Base-by-base conservation (phyloP, 345 rosid species). In the Acer campestre region DNA sequence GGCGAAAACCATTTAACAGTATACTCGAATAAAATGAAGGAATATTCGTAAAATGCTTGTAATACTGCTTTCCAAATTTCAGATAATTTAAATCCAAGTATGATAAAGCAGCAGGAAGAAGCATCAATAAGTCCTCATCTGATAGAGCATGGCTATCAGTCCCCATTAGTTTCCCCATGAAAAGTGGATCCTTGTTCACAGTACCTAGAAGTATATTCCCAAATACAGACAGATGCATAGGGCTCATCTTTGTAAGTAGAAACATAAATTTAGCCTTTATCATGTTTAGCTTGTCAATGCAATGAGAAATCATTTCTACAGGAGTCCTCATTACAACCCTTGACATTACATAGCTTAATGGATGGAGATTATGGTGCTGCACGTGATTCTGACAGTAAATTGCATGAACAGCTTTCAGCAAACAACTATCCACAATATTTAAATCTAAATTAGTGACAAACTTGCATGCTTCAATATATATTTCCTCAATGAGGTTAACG, bases 211-310 rank as follows among this genome's bases (percentile, higher is more conserved):
- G 82, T 51, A 82, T 74, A 78, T 84, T 74, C 75, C 97, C 98
- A 86, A 91, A 92, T 74, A 86, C 80, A 55, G 93, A 86, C 68
- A 85, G 75, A 85, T 91, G 97, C 82, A 88, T 64, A 61, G 97
- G 89, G 78, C 94, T 91, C 82, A 88, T 82, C 86, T 94, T 95
- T 75, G 82, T 85, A 78, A 95, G 87, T 80, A 87, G 86, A 86
- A 75, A 80, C 86, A 95, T 71, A 51, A 88, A 76, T 78, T 86
- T 87, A 80, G 97, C 94, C 84, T 84, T 93, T 40, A 85, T 84
- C 82, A 74, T 78, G 82, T 74, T 91, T 63, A 80, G 79, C 74
- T 49, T 77, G 72, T 75, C 78, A 72, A 89, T 77, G 84, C 94
- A 94, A 61, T 86, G 87, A 80, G 90, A 85, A 82, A 96, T 67